Base-by-base conservation (phyloP, 2,329 filamentous ascomycete species). In the Diaporthe sp. region DNA sequence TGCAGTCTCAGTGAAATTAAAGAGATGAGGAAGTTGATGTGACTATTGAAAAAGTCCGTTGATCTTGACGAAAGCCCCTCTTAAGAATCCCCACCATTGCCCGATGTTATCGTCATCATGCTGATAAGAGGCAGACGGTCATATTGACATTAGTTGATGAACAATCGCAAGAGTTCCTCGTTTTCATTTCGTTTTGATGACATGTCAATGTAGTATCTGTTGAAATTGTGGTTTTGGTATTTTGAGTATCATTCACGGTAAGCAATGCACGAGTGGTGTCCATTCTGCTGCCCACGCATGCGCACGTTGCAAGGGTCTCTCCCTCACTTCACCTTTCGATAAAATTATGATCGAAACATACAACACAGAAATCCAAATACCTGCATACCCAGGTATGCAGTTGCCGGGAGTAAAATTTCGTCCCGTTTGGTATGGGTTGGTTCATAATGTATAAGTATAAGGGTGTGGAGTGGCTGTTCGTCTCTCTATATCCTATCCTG, bases 71-170 rank as follows among this genome's bases (percentile, higher is more conserved):
- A 40, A 64, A 28, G 47, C 47, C 64, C 47, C 47, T 54, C 64
- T 40, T 42, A 30, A 4, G 45, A 17, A 40, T 54, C 70, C 70
- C 70, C 70, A 64, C 70, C 28, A 42, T 61, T 50, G 55, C 69
- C 55, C 57, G 69, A 64, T 40, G 52, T 64, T 72, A 72, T 72
- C 69, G 28, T 72, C 19, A 38, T 4, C 17, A 45, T 30, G 47
- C 70, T 72, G 70, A 72, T 72, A 72, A 72, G 70, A 33, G 22
- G 47, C 30, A 25, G 45, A 64, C 28, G 45, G 45, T 35, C 25
- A 54, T 42, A 4, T 17, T 72, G 45, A 72, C 19, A 13, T 64
- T 38, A 8, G 2, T 71, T 38, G 12, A 40, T 54, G 5, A n/a
- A 9, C 33, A 40, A 8, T 0, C 13, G 4, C 6, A 12, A 30